Evolutionary conservation across 2,329 filamentous ascomycete species (phyloP), one percentile per base, ranked within the genome.

Genomic region (Aspergillus awamori): DNA sequence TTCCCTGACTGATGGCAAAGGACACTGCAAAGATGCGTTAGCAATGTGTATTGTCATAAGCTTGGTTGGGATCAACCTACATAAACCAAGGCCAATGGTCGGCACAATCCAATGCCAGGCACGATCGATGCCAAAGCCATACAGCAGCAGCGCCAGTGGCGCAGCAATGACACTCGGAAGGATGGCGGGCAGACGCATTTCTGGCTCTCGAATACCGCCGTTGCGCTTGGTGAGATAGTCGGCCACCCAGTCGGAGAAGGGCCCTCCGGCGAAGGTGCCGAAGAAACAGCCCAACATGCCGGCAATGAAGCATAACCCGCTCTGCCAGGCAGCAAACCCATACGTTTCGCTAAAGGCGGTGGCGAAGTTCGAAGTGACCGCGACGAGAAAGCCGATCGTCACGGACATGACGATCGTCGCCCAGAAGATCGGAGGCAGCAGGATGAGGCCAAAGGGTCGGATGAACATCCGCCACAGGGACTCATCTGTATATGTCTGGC

Each of bases 1-100:
- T 85, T 2, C 79, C 82, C 66, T 86, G 83, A 0, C 82, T 81
- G 53, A 86, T 83, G 11, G 83, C 81, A 62, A 87, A 85, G 66
- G 41, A 49, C 8, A 57, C 55, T 57, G 3, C 4, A 2, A 15
- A 7, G 13, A n/a, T 33, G 10, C 28, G 6, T 51, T 24, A 57
- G 24, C 20, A n/a, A 33, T 1, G 2, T 13, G 10, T 11, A 6
- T 1, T 8, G 39, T 15, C 11, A 49, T 4, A 8, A 5, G 0
- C 7, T 1, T 24, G 2, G 8, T 2, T 8, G n/a, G 13, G 30
- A 8, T 2, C 26, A 4, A 11, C 15, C 17, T 17, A 49, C 22
- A 53, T 33, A 49, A 13, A 0, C 78, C 83, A 6, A 87, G 72
- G 1, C 82, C 84, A 7, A 87, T 69, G 0, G 83, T 86, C 0